phyloP scores from a whole-genome alignment of 441 rosid species.

The Bocquillonia castaneifolia region DNA sequence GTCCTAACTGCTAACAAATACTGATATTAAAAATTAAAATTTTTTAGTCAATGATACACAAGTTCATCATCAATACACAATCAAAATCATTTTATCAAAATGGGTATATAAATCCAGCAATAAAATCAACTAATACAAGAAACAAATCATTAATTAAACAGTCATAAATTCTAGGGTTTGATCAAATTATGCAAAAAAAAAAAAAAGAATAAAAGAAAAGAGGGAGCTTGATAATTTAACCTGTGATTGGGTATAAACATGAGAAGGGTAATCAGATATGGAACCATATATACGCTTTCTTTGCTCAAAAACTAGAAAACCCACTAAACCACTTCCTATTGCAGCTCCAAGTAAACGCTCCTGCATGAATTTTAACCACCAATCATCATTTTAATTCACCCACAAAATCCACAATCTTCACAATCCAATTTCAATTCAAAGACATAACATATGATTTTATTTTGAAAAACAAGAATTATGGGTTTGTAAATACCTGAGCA shows the following conservation, averaged over 20 bases:
- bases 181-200: background rate
- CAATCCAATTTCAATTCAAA: background rate
- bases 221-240: constrained; percentile 21
- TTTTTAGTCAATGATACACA: no score
- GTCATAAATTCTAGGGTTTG: constrained; percentile 8
- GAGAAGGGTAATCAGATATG: constrained; percentile 34
- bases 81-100: no score
- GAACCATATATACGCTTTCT: constrained; percentile 56
- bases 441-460: no score
- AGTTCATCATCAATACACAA: no score
- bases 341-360: constrained; percentile 75
- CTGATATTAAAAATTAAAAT: background rate
- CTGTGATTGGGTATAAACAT: constrained; percentile 33
- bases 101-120: background rate
- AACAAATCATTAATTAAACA: background rate
- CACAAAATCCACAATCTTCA: background rate
- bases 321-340: constrained; percentile 53
- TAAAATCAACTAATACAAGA: background rate
- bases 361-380: constrained; percentile 25
- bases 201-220: background rate
- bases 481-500: constrained; percentile 39
- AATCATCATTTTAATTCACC: background rate
- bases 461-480: background rate
- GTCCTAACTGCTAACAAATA: background rate
- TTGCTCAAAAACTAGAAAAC: constrained; percentile 57